These are phyloP conservation scores for Cyathus striatus DNA, from an alignment of 768 basidiomycete species.

Conservation along the genomic window DNA sequence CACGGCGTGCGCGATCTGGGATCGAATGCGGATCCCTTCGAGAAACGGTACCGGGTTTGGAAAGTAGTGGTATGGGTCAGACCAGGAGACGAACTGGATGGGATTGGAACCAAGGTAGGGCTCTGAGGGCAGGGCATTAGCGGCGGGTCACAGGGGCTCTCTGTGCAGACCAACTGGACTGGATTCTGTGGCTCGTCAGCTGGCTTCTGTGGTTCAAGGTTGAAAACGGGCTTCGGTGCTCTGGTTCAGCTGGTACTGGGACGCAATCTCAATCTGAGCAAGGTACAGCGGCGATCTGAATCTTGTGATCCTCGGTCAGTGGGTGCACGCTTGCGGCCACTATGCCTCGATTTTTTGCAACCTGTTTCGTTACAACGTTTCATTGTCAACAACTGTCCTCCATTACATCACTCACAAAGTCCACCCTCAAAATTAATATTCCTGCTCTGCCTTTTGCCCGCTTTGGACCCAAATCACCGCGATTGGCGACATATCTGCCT, in stretches of 20 bases:
- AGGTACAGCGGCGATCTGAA: conserved; percentile 18
- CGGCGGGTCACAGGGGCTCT: conserved; percentile 6
- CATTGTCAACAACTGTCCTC: conserved; percentile 13
- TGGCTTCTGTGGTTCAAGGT: too few relatives aligned
- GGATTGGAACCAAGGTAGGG: neutral
- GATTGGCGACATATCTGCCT: neutral
- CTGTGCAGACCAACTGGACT: too few relatives aligned
- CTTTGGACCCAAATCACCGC: neutral
- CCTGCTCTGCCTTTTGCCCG: neutral
- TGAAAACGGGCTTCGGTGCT: neutral
- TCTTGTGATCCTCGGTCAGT: conserved; percentile 33
- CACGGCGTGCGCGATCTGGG: too few relatives aligned
- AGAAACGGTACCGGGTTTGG: conserved; percentile 7
- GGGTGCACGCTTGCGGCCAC: conserved; percentile 13
- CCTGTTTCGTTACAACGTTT: too few relatives aligned
- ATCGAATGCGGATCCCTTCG: conserved; percentile 18
- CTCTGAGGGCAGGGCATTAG: conserved; percentile 7
- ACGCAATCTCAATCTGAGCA: too few relatives aligned
- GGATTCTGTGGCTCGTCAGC: too few relatives aligned
- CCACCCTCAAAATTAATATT: neutral
- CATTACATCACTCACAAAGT: conserved; percentile 9
- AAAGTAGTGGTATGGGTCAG: neutral
- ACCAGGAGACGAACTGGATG: neutral
- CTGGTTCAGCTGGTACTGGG: neutral
- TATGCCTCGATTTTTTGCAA: conserved; percentile 16